Evolutionary conservation across 495 filamentous ascomycete genomes (phyloP), one percentile per base, ranked within the genome.

Genomic region (Xylaria venustula): DNA sequence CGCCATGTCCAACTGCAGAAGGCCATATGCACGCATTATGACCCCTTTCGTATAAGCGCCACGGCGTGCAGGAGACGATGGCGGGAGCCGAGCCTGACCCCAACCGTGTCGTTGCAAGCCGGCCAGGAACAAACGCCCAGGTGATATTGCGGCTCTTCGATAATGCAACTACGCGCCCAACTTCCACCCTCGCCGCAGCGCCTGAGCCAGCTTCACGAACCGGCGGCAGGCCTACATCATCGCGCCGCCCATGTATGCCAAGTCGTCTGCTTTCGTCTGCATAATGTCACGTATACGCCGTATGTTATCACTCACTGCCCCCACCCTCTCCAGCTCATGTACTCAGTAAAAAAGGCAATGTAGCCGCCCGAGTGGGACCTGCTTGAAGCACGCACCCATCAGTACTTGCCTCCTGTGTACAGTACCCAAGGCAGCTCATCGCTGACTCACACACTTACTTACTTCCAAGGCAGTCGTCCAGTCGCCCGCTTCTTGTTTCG

Each of bases 281-380:
- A 49, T 30, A 20, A 58, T 58, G 54, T 49, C 54, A 58, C 54
- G 17, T 58, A 58, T 58, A 58, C 37, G 48, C 32, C 36, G n/a
- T 26, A 34, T 58, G 30, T 58, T 58, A 58, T 58, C 54, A 41
- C 26, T 52, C 19, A 36, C 49, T n/a, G n/a, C n/a, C n/a, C n/a
- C n/a, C n/a, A n/a, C 22, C 45, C 40, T 44, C 54, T 44, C 30
- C 30, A 34, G 30, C 30, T 34, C 30, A 34, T 34, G 30, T 34
- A 34, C 30, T 34, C n/a, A n/a, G n/a, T n/a, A n/a, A n/a, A n/a
- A n/a, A n/a, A 57, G 54, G 37, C n/a, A 28, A 41, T 25, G 42
- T 58, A 58, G 54, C 54, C 54, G 54, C 54, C 54, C 45, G 32
- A 40, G 54, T 58, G 54, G 54, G 32, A 58, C 54, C 54, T 49